Percentiles rank a stretch among this genome's conserved stretches.
Conservation (phyloP, 345 rosid genomes). For the Populus deltoides region DNA sequence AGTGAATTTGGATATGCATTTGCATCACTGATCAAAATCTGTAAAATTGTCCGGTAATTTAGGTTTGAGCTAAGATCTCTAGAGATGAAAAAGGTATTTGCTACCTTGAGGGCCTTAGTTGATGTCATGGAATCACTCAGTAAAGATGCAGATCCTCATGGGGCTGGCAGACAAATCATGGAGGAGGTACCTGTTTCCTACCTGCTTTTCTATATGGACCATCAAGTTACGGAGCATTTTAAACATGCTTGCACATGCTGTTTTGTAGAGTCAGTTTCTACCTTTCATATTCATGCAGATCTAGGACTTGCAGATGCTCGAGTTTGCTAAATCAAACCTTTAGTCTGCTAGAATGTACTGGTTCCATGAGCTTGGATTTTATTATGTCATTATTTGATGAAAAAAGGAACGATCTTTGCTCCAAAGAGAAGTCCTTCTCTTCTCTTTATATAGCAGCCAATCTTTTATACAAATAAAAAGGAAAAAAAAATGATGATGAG, state of each 20-base stretch:
- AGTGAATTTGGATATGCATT: background rate
- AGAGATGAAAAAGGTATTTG: conserved; percentile 77
- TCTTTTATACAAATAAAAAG: background rate
- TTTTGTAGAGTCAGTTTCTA: background rate
- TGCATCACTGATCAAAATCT: background rate
- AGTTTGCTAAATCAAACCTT: no score
- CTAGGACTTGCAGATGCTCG: no score
- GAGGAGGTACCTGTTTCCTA: conserved; percentile 64
- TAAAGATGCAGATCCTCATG: conserved; percentile 80
- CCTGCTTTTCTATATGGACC: conserved; percentile 1
- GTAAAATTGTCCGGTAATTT: conserved; percentile 1
- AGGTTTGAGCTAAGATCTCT: conserved; percentile 41
- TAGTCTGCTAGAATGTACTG: no score
- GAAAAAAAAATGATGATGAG: background rate
- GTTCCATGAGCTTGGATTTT: no score
- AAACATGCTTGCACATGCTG: background rate
- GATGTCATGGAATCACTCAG: conserved; percentile 91
- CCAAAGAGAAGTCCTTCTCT: no score
- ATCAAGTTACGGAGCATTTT: background rate
- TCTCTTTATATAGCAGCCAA: no score
- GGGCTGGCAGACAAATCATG: conserved; percentile 75
- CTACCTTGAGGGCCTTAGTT: conserved; percentile 78
- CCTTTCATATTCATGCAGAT: background rate
- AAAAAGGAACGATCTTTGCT: no score
- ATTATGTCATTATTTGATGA: no score